Conservation (phyloP, 2,329 filamentous ascomycete species). For the Esteya vermicola region DNA sequence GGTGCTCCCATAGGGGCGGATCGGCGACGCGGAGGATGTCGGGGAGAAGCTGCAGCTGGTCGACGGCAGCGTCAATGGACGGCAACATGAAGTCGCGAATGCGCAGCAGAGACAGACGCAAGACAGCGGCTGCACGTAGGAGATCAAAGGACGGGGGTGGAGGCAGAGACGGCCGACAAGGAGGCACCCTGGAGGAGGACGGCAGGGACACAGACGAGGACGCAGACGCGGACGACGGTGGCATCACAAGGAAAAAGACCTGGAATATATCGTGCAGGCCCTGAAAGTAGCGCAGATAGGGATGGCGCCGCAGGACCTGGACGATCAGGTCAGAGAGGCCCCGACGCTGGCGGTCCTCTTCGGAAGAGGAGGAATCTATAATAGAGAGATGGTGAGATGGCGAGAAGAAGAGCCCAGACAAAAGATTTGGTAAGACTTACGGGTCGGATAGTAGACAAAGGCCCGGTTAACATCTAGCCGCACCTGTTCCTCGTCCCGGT, state of each 20-base stretch:
- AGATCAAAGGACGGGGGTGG: too few relatives aligned
- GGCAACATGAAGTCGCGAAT: constrained; percentile 98
- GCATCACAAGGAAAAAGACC: constrained; percentile 78
- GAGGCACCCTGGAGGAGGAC: too few relatives aligned
- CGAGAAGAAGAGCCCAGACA: background rate
- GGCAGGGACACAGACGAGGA: too few relatives aligned
- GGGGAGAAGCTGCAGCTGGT: constrained; percentile 78
- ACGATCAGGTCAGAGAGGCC: constrained; percentile 72
- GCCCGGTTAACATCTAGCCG: constrained; percentile 83
- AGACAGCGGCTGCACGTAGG: constrained; percentile 47
- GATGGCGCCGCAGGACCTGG: constrained; percentile 64
- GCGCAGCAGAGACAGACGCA: constrained; percentile 73
- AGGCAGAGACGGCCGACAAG: too few relatives aligned
- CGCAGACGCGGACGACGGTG: too few relatives aligned
- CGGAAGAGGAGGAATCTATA: constrained; percentile 51
- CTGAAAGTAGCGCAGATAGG: constrained; percentile 89
- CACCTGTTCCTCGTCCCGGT: constrained; percentile 83
- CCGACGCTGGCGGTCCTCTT: constrained; percentile 56
- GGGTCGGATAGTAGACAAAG: constrained; percentile 90
- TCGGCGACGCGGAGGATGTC: constrained; percentile 64
- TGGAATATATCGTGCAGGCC: constrained; percentile 98
- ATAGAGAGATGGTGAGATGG: background rate
- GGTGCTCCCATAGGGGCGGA: constrained; percentile 54
- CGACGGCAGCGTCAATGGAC: constrained; percentile 62
- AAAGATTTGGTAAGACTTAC: constrained; percentile 30